A percentile compares a stretch with the other conserved stretches of the same genome.
phyloP scores from a whole-genome alignment of 2,329 filamentous ascomycete species.

The Fusarium stilboides region DNA sequence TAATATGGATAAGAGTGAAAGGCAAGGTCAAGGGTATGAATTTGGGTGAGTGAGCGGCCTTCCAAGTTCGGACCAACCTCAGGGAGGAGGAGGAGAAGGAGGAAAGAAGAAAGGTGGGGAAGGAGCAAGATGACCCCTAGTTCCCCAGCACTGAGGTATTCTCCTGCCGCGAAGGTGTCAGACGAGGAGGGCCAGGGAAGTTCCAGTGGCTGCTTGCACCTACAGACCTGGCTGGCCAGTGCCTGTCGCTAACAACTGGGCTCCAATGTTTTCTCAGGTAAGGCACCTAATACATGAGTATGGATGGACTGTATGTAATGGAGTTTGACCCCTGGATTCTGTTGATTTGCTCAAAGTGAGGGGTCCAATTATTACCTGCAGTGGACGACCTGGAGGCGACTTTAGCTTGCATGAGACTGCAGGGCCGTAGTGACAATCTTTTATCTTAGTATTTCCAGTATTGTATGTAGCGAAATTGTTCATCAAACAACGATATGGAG shows the following conservation, averaged over 20 bases:
- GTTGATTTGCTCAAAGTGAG: slow-evolving; percentile 9
- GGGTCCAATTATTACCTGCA: slow-evolving; percentile 34
- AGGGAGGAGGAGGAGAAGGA: slow-evolving; percentile 41
- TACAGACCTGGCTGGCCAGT: slow-evolving; percentile 19
- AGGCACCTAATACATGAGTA: slow-evolving; percentile 31
- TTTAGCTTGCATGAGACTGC: slow-evolving; percentile 21
- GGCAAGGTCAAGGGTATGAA: slow-evolving; percentile 19
- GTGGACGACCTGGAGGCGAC: neutral
- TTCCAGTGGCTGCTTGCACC: slow-evolving; percentile 34
- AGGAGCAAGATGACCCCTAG: slow-evolving; percentile 42
- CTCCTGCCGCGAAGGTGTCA: slow-evolving; percentile 34
- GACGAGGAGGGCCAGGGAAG: slow-evolving; percentile 34
- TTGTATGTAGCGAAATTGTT: neutral
- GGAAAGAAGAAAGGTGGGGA: slow-evolving; percentile 48
- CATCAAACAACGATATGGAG: neutral
- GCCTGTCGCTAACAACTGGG: slow-evolving; percentile 27
- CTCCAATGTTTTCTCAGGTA: slow-evolving; percentile 40
- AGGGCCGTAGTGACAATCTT: slow-evolving; percentile 6
- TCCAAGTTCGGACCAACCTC: slow-evolving; percentile 32
- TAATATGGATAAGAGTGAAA: slow-evolving; percentile 41
- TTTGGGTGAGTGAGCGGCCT: slow-evolving; percentile 36
- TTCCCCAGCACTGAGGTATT: slow-evolving; percentile 35
- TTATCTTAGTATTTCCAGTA: neutral
- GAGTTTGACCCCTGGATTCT: slow-evolving; percentile 28
- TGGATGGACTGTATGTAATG: neutral